phyloP scores from a whole-genome alignment of 768 basidiomycete genomes.

The Clitopilus hobsonii region DNA sequence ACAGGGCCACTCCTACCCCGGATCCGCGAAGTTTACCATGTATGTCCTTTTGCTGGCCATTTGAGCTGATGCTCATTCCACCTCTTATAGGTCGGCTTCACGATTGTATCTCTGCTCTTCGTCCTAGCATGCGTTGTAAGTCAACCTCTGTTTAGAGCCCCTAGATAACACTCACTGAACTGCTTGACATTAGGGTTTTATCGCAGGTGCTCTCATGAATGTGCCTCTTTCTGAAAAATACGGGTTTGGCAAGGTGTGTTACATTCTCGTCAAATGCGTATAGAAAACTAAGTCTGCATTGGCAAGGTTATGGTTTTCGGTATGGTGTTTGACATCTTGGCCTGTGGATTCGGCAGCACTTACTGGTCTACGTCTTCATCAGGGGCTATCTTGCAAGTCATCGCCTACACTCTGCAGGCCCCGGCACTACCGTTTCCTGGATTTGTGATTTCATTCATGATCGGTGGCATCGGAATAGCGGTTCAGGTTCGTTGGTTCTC shows the following conservation, averaged over 20 bases:
- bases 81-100: slow-evolving; percentile 27
- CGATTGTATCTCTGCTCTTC: slow-evolving; percentile 37
- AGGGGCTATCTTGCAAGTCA: slow-evolving; percentile 39
- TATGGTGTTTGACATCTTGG: slow-evolving; percentile 1
- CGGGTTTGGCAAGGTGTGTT: slow-evolving; percentile 25
- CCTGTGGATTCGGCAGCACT: too few relatives aligned
- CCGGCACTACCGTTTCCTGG: slow-evolving; percentile 51
- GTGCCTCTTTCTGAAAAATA: slow-evolving; percentile 20
- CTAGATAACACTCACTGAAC: background rate
- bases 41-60: slow-evolving; percentile 4
- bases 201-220: slow-evolving; percentile 26
- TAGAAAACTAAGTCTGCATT: background rate
- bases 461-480: slow-evolving; percentile 25
- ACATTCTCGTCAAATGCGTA: background rate
- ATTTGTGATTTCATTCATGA: slow-evolving; percentile 32
- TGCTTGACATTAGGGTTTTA: slow-evolving; percentile 18
- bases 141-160: background rate
- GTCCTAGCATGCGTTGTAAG: slow-evolving; percentile 31
- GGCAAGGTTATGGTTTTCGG: slow-evolving; percentile 21
- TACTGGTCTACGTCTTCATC: too few relatives aligned
- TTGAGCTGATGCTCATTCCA: background rate
- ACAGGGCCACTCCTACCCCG: slow-evolving; percentile 20
- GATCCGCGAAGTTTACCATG: slow-evolving; percentile 21
- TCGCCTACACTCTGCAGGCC: slow-evolving; percentile 41
- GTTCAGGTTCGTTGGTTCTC: slow-evolving; percentile 23